Conservation (phyloP, 208 protist species). For the Acanthamoeba quina region DNA sequence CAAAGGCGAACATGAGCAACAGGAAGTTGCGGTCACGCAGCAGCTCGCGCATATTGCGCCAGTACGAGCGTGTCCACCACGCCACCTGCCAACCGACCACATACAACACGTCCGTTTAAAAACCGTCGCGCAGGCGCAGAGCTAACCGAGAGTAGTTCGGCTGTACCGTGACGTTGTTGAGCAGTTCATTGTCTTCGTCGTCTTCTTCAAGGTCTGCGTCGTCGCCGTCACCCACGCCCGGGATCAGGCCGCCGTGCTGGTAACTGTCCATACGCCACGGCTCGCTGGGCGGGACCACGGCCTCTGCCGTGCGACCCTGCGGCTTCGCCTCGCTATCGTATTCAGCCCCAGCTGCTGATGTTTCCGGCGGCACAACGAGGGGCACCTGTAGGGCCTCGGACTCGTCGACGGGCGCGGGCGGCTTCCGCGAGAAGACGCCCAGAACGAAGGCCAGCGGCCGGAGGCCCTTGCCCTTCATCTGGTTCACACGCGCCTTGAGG, state of each 20-base stretch:
- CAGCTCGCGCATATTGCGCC: slow-evolving; percentile 30
- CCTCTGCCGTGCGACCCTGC: neutral
- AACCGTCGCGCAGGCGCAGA: too few relatives aligned
- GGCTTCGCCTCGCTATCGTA: neutral
- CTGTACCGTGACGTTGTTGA: neutral
- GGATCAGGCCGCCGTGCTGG: slow-evolving; percentile 1
- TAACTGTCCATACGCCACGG: slow-evolving; percentile 41
- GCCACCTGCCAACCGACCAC: neutral
- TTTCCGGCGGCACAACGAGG: neutral
- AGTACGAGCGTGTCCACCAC: slow-evolving; percentile 37
- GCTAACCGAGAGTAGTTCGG: too few relatives aligned
- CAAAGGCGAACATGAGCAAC: slow-evolving; percentile 37
- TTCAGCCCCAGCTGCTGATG: too few relatives aligned
- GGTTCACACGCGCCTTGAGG: neutral
- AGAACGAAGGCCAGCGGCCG: neutral
- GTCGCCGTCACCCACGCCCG: neutral
- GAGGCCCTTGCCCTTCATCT: neutral
- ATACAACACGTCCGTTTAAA: neutral
- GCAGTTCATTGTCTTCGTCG: neutral
- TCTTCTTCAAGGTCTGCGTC: slow-evolving; percentile 7
- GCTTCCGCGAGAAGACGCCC: neutral
- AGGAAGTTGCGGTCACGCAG: slow-evolving; percentile 54
- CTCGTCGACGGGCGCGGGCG: neutral
- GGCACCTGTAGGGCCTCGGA: neutral
- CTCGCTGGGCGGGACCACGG: neutral